These are phyloP conservation scores for Rubia yunnanensis DNA, from an alignment of 257 asterid species.

Conservation along the genomic window DNA sequence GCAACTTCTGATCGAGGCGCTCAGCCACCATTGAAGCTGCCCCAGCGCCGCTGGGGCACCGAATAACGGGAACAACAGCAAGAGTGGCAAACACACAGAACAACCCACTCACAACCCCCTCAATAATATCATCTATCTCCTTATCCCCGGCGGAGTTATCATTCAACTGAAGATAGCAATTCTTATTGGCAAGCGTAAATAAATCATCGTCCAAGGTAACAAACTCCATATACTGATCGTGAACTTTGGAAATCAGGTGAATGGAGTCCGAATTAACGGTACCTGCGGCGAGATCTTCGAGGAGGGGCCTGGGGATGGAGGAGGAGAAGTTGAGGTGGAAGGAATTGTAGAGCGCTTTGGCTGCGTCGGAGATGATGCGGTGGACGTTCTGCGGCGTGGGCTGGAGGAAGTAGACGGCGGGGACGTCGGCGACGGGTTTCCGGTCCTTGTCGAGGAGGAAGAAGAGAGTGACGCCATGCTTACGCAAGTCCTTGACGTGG, in stretches of 20 bases:
- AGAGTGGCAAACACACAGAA: conserved; percentile 97
- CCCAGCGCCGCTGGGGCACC: conserved; percentile 97
- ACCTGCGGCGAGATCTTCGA: conserved; percentile 92
- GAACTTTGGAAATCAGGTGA: conserved; percentile 80
- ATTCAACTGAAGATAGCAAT: conserved; percentile 81
- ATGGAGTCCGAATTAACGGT: conserved; percentile 71
- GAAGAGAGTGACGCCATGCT: conserved; percentile 92
- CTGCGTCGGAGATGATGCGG: conserved; percentile 63
- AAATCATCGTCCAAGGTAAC: conserved; percentile 79
- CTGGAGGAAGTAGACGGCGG: conserved; percentile 87
- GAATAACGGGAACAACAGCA: conserved; percentile 83
- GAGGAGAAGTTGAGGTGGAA: conserved; percentile 93
- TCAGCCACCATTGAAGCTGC: conserved; percentile 98
- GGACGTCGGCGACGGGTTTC: conserved; percentile 89
- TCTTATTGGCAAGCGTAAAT: conserved; percentile 79
- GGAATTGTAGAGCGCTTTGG: conserved; percentile 66
- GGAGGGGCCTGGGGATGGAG: conserved; percentile 78
- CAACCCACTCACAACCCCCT: conserved; percentile 71
- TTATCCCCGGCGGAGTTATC: conserved; percentile 96
- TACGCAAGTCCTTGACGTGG: conserved; percentile 95
- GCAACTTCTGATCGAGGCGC: conserved; percentile 75
- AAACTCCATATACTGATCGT: conserved; percentile 92
- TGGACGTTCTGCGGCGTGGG: conserved; percentile 67
- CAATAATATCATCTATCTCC: conserved; percentile 76
- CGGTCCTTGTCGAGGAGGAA: conserved; percentile 96